These are phyloP conservation scores for Saturnispora serradocipensis DNA, from an alignment of 805 yeast genomes.

Conservation along the genomic window DNA sequence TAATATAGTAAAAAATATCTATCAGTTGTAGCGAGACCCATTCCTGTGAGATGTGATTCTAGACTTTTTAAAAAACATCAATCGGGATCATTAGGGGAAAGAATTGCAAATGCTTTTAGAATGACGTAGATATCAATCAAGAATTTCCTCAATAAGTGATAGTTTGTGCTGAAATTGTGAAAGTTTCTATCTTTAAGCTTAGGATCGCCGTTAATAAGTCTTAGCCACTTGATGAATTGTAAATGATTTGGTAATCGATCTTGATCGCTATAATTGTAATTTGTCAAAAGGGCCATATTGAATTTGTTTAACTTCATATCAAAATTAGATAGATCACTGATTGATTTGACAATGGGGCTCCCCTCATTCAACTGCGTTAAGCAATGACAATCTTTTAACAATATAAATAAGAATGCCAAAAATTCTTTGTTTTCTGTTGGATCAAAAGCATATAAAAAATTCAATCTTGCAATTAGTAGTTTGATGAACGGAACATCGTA, in stretches of 20 bases:
- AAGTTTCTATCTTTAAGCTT: neutral
- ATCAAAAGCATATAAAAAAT: constrained; percentile 15
- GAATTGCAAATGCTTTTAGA: neutral
- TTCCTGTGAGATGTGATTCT: neutral
- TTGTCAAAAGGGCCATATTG: neutral
- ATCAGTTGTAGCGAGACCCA: no score
- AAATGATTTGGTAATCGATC: constrained; percentile 2
- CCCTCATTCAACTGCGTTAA: constrained; percentile 4
- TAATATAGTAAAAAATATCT: neutral
- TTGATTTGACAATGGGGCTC: neutral
- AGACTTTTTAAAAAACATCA: neutral
- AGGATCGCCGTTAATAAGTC: constrained; percentile 2
- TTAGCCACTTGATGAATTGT: constrained; percentile 4
- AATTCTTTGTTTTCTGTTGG: constrained; percentile 18
- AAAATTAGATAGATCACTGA: neutral
- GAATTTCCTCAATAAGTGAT: constrained; percentile 1
- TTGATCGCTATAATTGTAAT: neutral
- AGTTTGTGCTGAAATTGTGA: neutral
- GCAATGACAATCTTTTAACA: constrained; percentile 11
- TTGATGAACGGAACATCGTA: constrained; percentile 7
- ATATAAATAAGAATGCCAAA: constrained; percentile 9
- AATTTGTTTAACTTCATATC: neutral
- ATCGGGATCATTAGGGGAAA: neutral
- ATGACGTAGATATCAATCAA: constrained; percentile 4
- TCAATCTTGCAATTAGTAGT: constrained; percentile 16